Evolutionary conservation across 164 flowering plant genomes (phyloP), one percentile per base, ranked within the genome.

Genomic region (Tinospora cordifolia): DNA sequence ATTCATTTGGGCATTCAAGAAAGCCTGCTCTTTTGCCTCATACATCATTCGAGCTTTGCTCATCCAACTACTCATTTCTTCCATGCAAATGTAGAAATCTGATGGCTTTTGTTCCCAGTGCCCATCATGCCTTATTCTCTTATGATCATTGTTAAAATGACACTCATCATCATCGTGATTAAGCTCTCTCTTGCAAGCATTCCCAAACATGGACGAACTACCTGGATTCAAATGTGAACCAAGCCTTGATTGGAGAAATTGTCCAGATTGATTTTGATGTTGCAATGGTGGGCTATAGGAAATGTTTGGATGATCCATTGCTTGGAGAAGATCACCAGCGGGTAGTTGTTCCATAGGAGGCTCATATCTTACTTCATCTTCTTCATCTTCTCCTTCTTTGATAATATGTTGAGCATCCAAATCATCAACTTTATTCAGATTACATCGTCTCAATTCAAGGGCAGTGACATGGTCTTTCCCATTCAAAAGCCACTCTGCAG

Each of bases 91-190:
- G 26, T 81, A 79, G 74, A 84, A 79, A 11, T 83, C 89, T 1
- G 68, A 13, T 1, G 72, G 44, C 71, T 82, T 83, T 17, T 77
- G 71, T 34, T 82, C 87, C 88, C 93, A 87, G 0, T 71, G 71
- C 21, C 73, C 83, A 68, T 88, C 84, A 39, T 46, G 78, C 78
- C 89, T 85, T 74, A 84, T 73, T 74, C 91, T 81, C 78, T 90
- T 91, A 59, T 79, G 83, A 66, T 41, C 71, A 34, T 78, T 84
- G 75, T 71, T 65, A 3, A 76, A 65, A 63, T 76, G 79, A 26
- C 72, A 62, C 5, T 72, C 69, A 73, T 79, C 85, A 69, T 73
- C 78, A n/a, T 82, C 93, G 67, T 76, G 82, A 36, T 64, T 80
- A 25, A 83, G 76, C 63, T 67, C 86, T 78, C 92, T 83, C 76